Evolutionary conservation across 2,329 filamentous ascomycete species (phyloP).

Genomic region (Diaporthe caulivora): DNA sequence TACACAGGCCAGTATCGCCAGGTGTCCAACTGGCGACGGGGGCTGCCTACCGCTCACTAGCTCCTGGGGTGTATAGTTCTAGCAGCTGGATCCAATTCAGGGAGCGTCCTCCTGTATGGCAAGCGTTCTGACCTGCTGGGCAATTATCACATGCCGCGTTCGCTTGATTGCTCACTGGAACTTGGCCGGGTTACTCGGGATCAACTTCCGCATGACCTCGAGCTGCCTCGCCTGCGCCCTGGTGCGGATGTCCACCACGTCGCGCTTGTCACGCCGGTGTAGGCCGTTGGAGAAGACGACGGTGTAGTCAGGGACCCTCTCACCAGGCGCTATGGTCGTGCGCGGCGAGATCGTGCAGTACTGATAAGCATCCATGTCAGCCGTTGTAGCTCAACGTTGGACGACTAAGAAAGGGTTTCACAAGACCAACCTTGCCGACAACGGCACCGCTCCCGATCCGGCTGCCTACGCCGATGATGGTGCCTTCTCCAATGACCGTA

Average conservation of each 20-base stretch:
- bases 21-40: too few species aligned
- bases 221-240: slow-evolving; percentile 76
- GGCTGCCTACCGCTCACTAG: too few species aligned
- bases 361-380: slow-evolving; percentile 49
- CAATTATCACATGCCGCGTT: neutral
- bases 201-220: slow-evolving; percentile 74
- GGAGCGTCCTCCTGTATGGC: neutral
- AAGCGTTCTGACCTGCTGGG: neutral
- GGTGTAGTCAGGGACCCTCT: slow-evolving; percentile 73
- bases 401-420: neutral
- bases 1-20: too few species aligned
- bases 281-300: slow-evolving; percentile 77
- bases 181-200: slow-evolving; percentile 72
- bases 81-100: neutral
- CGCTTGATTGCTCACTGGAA: slow-evolving; percentile 49
- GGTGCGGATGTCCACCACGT: slow-evolving; percentile 73
- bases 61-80: neutral
- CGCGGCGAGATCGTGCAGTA: slow-evolving; percentile 79
- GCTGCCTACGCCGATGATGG: slow-evolving; percentile 69
- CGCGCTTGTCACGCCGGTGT: slow-evolving; percentile 68
- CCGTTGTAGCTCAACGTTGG: slow-evolving; percentile 26
- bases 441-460: slow-evolving; percentile 70
- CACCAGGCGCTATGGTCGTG: slow-evolving; percentile 68
- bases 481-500: slow-evolving; percentile 72
- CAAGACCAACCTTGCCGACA: slow-evolving; percentile 69